These are phyloP conservation scores for Crucibulum laeve DNA, from an alignment of 768 basidiomycete genomes.

Conservation along the genomic window DNA sequence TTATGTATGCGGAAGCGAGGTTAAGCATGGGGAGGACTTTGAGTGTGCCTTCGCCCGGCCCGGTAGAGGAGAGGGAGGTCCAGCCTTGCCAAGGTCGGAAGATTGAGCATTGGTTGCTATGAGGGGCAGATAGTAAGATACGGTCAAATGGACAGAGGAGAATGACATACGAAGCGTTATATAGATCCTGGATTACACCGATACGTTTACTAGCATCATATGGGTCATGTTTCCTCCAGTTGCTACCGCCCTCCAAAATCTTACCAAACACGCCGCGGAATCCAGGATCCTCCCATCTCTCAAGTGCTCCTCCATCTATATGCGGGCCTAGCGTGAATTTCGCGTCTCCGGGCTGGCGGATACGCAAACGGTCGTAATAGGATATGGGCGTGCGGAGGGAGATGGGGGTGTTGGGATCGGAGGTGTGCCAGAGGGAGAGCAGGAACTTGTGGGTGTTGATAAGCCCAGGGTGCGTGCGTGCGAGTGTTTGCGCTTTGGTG, in stretches of 20 bases:
- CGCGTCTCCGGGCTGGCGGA: constrained; percentile 66
- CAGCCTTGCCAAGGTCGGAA: constrained; percentile 59
- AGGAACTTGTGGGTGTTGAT: constrained; percentile 55
- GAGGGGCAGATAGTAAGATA: background rate
- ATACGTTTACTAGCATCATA: constrained; percentile 45
- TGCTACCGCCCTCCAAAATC: constrained; percentile 37
- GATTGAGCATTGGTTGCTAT: constrained; percentile 48
- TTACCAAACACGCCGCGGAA: constrained; percentile 35
- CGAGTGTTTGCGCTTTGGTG: constrained; percentile 55
- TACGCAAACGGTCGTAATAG: constrained; percentile 74
- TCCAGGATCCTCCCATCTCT: constrained; percentile 52
- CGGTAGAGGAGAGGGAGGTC: constrained; percentile 49
- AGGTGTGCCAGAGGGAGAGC: constrained; percentile 55
- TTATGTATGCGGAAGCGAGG: constrained; percentile 53
- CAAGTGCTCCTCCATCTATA: constrained; percentile 44
- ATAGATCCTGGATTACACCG: constrained; percentile 55
- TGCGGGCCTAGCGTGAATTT: constrained; percentile 67
- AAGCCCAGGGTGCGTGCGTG: constrained; percentile 60
- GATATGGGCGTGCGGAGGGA: constrained; percentile 57
- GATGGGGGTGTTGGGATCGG: constrained; percentile 36
- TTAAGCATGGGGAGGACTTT: constrained; percentile 55
- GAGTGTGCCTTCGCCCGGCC: constrained; percentile 58
- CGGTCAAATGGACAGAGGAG: background rate
- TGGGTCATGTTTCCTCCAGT: constrained; percentile 46
- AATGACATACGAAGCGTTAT: constrained; percentile 47